phyloP scores from a whole-genome alignment of 768 basidiomycete species.

The Xanthoconium purpureum region DNA sequence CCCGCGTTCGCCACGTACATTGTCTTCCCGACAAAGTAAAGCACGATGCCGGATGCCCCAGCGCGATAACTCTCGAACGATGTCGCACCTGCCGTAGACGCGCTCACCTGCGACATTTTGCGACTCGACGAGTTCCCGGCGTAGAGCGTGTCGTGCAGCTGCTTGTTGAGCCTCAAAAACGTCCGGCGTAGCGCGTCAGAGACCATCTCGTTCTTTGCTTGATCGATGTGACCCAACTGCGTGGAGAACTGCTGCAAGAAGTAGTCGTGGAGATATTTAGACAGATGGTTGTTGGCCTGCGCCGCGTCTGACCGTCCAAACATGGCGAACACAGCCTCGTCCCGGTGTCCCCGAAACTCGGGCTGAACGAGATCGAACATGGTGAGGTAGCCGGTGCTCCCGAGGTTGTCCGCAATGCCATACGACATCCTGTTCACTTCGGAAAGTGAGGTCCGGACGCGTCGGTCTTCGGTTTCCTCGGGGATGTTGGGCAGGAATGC shows the following conservation, averaged over 20 bases:
- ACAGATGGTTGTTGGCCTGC: constrained; percentile 60
- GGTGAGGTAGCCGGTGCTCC: constrained; percentile 70
- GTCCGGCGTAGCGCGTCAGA: constrained; percentile 80
- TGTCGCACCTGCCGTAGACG: constrained; percentile 33
- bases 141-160: constrained; percentile 67
- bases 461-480: constrained; percentile 82
- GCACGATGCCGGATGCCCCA: constrained; percentile 82
- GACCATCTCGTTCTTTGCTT: constrained; percentile 47
- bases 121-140: constrained; percentile 41
- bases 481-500: constrained; percentile 64
- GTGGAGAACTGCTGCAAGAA: constrained; percentile 62
- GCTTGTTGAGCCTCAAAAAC: constrained; percentile 84
- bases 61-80: constrained; percentile 50
- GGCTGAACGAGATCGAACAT: constrained; percentile 93
- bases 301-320: constrained; percentile 74
- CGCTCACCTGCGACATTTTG: constrained; percentile 73
- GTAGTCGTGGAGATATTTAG: constrained; percentile 82
- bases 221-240: constrained; percentile 49
- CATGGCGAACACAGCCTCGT: constrained; percentile 93
- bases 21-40: constrained; percentile 77
- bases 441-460: constrained; percentile 87
- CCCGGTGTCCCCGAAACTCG: constrained; percentile 70
- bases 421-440: constrained; percentile 92
- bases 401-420: constrained; percentile 92
- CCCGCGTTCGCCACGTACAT: constrained; percentile 91